Percentiles rank a stretch among this genome's conserved stretches.
phyloP scores from a whole-genome alignment of 2,329 filamentous ascomycete genomes.

The Capronia epimyces region DNA sequence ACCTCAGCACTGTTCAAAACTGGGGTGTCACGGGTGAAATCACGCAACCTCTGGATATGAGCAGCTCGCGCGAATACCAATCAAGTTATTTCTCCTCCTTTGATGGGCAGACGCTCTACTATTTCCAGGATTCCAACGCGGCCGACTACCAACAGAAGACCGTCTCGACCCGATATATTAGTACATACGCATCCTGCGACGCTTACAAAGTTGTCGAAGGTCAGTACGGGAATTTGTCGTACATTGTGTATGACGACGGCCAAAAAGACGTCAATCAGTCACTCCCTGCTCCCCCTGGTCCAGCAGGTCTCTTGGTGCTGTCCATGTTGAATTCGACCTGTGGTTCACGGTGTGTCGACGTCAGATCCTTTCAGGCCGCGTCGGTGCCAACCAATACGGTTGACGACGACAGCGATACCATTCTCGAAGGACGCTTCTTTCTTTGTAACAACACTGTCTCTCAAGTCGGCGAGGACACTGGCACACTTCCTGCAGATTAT shows the following conservation, averaged over 20 bases:
- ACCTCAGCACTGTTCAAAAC: constrained; percentile 15
- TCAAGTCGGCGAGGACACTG: constrained; percentile 8
- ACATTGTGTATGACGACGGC: constrained; percentile 21
- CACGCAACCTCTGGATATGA: constrained; percentile 6
- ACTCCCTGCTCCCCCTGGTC: constrained; percentile 12
- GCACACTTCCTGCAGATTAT: constrained; percentile 5
- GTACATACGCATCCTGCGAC: constrained; percentile 17
- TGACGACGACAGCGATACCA: constrained; percentile 1
- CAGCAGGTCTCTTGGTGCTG: constrained; percentile 16
- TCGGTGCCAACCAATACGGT: neutral
- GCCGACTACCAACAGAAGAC: constrained; percentile 1
- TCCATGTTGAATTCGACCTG: constrained; percentile 23
- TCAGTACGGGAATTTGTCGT: constrained; percentile 19
- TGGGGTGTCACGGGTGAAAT: constrained; percentile 23
- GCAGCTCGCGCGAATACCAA: constrained; percentile 20
- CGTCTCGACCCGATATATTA: constrained; percentile 16
- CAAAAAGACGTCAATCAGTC: constrained; percentile 21
- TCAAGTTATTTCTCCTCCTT: constrained; percentile 10
- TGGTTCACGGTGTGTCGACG: constrained; percentile 18
- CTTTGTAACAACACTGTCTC: constrained; percentile 25
- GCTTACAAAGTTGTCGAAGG: constrained; percentile 17
- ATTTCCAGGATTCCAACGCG: constrained; percentile 22
- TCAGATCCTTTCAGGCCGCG: constrained; percentile 19
- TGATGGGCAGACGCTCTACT: constrained; percentile 17
- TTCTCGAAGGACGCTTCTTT: constrained; percentile 16